A percentile compares a stretch with the other conserved stretches of the same genome.
Conservation (phyloP, 73 alveolate species). For the Stentor roeselii region DNA sequence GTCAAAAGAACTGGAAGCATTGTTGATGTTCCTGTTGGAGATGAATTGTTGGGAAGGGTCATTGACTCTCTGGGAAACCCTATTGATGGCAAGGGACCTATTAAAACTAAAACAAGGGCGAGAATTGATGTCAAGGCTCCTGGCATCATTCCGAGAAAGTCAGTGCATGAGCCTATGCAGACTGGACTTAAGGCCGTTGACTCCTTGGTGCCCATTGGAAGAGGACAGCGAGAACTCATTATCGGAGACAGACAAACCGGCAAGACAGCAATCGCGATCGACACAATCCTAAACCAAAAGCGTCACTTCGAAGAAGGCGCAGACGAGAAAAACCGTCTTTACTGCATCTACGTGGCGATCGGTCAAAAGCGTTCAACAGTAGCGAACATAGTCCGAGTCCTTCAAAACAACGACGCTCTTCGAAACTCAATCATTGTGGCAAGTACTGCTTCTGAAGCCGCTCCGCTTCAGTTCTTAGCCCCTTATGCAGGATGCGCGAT, state of each 20-base stretch:
- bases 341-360: conserved; percentile 96
- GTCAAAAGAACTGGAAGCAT: conserved; percentile 91
- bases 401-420: conserved; percentile 60
- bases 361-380: conserved; percentile 96
- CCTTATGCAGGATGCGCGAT: conserved; percentile 97
- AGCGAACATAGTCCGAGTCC: conserved; percentile 78
- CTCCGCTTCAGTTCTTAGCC: conserved; percentile 69
- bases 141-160: conserved; percentile 92
- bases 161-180: conserved; percentile 96
- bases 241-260: conserved; percentile 97
- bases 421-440: conserved; percentile 88
- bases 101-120: conserved; percentile 31
- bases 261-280: conserved; percentile 94
- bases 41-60: conserved; percentile 81
- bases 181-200: conserved; percentile 63
- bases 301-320: conserved; percentile 60
- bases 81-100: conserved; percentile 82
- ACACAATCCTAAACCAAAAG: conserved; percentile 88
- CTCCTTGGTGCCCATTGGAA: conserved; percentile 87
- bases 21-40: conserved; percentile 89
- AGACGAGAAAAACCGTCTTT: conserved; percentile 59
- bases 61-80: conserved; percentile 67
- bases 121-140: conserved; percentile 86
- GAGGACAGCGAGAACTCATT: conserved; percentile 96
- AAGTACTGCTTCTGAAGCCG: conserved; percentile 96